Percentiles rank a stretch among this genome's conserved stretches.
phyloP scores from a whole-genome alignment of 768 basidiomycete genomes.

The Russula ochroleuca region DNA sequence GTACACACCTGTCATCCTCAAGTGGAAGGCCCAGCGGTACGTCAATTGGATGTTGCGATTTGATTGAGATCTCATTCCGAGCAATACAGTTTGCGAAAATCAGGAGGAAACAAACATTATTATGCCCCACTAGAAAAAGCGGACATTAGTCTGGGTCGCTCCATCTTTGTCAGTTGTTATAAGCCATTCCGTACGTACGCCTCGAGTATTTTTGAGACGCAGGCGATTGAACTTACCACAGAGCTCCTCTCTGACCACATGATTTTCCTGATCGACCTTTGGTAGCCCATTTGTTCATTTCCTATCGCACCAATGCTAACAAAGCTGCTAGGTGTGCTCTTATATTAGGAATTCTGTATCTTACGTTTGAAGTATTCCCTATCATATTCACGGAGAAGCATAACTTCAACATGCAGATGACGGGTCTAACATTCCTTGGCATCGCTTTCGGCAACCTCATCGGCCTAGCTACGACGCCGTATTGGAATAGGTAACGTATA shows the following conservation, averaged over 20 bases:
- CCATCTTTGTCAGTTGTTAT: conserved; percentile 58
- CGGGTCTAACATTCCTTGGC: conserved; percentile 48
- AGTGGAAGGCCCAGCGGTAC: conserved; percentile 55
- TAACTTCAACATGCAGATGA: conserved; percentile 50
- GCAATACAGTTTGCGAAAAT: conserved; percentile 46
- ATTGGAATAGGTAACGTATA: conserved; percentile 40
- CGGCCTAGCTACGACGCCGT: conserved; percentile 39
- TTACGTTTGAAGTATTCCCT: conserved; percentile 54
- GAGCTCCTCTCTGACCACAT: conserved; percentile 67
- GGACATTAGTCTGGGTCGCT: conserved; percentile 41
- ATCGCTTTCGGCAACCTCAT: conserved; percentile 49
- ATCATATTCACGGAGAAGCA: conserved; percentile 47
- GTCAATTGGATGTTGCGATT: background rate
- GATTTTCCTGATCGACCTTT: conserved; percentile 66
- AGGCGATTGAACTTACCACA: conserved; percentile 31
- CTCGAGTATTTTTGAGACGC: background rate
- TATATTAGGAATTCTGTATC: conserved; percentile 44
- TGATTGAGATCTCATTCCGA: background rate
- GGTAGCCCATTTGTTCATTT: conserved; percentile 41
- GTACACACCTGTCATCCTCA: conserved; percentile 56
- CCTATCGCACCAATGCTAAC: background rate
- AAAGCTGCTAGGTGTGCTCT: conserved; percentile 37
- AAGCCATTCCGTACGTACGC: conserved; percentile 63
- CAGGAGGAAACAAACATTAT: conserved; percentile 49
- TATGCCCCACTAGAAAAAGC: conserved; percentile 57